Conservation (phyloP, 1,284 basidiomycete genomes). For the Apiotrichum veenhuisii region DNA sequence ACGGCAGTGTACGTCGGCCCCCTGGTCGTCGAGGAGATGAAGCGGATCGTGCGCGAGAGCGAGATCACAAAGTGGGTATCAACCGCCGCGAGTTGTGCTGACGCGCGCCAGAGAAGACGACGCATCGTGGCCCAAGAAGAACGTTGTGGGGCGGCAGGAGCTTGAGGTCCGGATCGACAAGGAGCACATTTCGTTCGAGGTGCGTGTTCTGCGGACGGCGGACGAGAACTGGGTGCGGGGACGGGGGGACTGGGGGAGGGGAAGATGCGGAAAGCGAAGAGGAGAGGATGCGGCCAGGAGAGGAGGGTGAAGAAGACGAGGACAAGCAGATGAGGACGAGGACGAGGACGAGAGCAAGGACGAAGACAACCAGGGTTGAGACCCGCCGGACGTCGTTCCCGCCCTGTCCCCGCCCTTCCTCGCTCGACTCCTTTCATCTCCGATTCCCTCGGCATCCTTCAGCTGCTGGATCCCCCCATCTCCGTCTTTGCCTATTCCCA, state of each 20-base stretch:
- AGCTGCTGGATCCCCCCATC: no score
- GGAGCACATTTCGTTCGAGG: conserved; percentile 97
- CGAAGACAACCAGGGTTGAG: no score
- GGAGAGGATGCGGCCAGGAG: background rate
- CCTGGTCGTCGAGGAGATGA: conserved; percentile 85
- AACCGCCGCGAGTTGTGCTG: background rate
- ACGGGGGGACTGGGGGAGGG: no score
- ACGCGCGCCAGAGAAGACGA: conserved; percentile 84
- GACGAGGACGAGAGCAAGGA: no score
- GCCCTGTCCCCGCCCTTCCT: no score
- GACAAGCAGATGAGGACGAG: no score
- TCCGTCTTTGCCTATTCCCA: background rate
- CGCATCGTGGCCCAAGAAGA: conserved; percentile 96
- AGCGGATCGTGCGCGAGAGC: conserved; percentile 87
- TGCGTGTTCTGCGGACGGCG: conserved; percentile 48
- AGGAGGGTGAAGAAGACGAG: background rate
- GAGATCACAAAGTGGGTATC: conserved; percentile 83
- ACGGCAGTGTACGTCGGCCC: conserved; percentile 86
- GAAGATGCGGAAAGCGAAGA: no score
- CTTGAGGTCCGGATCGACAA: conserved; percentile 90
- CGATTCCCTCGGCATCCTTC: no score
- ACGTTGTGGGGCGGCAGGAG: conserved; percentile 96
- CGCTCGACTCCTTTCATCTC: no score
- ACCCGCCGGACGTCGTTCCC: no score
- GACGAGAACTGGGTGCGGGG: background rate